Evolutionary conservation across 177 flowering plant genomes (phyloP).

Genomic region (Vitis hybrid): DNA sequence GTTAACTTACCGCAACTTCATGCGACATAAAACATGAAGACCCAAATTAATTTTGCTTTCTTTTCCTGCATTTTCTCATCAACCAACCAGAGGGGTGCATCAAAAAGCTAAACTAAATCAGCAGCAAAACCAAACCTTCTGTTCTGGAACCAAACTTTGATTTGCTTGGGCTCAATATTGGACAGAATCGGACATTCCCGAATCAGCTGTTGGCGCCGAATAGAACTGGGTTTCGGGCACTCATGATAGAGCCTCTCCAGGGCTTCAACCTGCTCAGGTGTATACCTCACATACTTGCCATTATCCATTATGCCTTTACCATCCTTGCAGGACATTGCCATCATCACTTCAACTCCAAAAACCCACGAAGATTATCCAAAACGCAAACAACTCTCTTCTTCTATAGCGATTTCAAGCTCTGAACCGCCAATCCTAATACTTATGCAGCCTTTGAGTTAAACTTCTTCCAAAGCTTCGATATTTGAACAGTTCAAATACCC

Average conservation of each 20-base stretch:
- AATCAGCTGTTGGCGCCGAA: constrained; percentile 92
- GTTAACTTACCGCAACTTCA: neutral
- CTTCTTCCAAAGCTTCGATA: no score
- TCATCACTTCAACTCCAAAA: constrained; percentile 33
- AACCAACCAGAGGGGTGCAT: neutral
- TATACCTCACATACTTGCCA: constrained; percentile 95
- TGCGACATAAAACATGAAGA: neutral
- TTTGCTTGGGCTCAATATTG: constrained; percentile 95
- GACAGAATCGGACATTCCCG: constrained; percentile 95
- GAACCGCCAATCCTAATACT: no score
- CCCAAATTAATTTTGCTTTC: neutral
- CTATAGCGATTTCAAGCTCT: no score
- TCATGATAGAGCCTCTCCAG: constrained; percentile 96
- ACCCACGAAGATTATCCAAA: constrained; percentile 12
- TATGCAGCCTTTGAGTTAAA: no score
- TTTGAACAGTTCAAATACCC: neutral
- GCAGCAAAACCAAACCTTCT: constrained; percentile 59
- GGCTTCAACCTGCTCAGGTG: constrained; percentile 99
- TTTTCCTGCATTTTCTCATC: neutral
- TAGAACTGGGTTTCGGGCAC: constrained; percentile 94
- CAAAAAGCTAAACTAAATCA: neutral
- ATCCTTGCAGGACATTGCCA: constrained; percentile 89
- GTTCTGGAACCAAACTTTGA: constrained; percentile 99
- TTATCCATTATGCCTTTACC: constrained; percentile 69
- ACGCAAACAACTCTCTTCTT: neutral